Conservation (phyloP, 2,329 filamentous ascomycete genomes). For the Colletotrichum ledebouriae region DNA sequence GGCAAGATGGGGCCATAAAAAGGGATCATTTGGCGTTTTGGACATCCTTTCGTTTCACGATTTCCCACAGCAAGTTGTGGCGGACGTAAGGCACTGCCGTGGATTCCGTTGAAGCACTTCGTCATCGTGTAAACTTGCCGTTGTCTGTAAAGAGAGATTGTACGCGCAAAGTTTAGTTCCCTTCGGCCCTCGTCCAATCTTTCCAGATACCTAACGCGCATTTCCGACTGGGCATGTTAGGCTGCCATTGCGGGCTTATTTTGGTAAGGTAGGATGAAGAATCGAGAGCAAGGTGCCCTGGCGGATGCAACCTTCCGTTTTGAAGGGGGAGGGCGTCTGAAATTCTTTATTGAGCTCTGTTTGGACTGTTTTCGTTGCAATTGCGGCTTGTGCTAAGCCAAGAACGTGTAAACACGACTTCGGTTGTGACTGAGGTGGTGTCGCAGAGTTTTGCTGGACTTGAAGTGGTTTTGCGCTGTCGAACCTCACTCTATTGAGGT, state of each 20-base stretch:
- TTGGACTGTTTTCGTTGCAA: neutral
- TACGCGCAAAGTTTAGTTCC: neutral
- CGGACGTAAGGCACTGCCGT: slow-evolving; percentile 1
- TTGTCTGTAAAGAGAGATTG: slow-evolving; percentile 28
- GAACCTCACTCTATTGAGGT: neutral
- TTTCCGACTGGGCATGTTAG: no score
- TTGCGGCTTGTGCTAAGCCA: neutral
- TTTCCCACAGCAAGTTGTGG: slow-evolving; percentile 15
- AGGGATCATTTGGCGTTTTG: neutral
- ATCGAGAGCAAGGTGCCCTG: neutral
- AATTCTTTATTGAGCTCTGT: slow-evolving; percentile 19
- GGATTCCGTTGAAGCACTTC: neutral
- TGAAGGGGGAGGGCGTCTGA: slow-evolving; percentile 4
- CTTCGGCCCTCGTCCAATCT: neutral
- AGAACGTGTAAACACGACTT: no score
- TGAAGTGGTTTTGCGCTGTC: neutral
- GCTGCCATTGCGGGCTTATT: neutral
- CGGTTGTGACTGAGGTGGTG: neutral
- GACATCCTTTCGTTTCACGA: neutral
- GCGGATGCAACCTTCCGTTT: slow-evolving; percentile 24
- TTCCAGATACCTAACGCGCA: no score
- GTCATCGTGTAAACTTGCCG: slow-evolving; percentile 12
- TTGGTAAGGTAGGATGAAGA: neutral
- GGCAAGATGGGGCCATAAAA: neutral
- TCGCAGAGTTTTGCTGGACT: slow-evolving; percentile 4